phyloP scores from a whole-genome alignment of 164 flowering plant species.

The Liriodendron chinense region DNA sequence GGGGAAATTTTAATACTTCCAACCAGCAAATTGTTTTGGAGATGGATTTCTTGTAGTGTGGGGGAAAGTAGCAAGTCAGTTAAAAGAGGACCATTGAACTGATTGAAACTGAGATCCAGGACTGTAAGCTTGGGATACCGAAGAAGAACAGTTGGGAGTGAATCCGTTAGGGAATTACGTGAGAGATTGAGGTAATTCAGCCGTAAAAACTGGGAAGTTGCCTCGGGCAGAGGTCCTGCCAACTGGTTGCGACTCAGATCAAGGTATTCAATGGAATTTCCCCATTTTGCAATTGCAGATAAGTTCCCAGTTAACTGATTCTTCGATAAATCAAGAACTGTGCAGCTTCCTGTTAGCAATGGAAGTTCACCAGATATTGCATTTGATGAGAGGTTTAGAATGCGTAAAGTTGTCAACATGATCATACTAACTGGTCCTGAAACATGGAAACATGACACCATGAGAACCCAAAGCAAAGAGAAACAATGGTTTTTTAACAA shows the following conservation, averaged over 20 bases:
- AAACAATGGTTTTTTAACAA: not conserved
- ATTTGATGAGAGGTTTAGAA: constrained; percentile 83
- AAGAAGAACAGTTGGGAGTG: constrained; percentile 54
- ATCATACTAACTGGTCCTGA: constrained; percentile 78
- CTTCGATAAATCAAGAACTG: constrained; percentile 70
- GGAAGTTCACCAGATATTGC: constrained; percentile 84
- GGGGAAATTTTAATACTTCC: constrained; percentile 51
- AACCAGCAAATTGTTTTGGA: constrained; percentile 50
- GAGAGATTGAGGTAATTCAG: constrained; percentile 76
- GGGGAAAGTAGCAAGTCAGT: constrained; percentile 48
- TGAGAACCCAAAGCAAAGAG: constrained; percentile 1
- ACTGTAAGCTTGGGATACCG: constrained; percentile 67
- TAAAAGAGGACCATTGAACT: constrained; percentile 56
- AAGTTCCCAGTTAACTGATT: constrained; percentile 79
- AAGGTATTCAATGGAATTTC: constrained; percentile 61
- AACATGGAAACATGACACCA: constrained; percentile 15
- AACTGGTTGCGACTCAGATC: constrained; percentile 85
- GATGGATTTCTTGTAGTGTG: constrained; percentile 74
- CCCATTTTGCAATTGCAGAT: constrained; percentile 70
- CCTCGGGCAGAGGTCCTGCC: constrained; percentile 69
- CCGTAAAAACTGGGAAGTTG: constrained; percentile 71
- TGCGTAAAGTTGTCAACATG: constrained; percentile 60
- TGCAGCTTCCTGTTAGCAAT: constrained; percentile 66
- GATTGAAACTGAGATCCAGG: constrained; percentile 83
- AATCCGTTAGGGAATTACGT: constrained; percentile 51